phyloP scores from a whole-genome alignment of 2,329 filamentous ascomycete genomes.

The Microsporum audouinii region DNA sequence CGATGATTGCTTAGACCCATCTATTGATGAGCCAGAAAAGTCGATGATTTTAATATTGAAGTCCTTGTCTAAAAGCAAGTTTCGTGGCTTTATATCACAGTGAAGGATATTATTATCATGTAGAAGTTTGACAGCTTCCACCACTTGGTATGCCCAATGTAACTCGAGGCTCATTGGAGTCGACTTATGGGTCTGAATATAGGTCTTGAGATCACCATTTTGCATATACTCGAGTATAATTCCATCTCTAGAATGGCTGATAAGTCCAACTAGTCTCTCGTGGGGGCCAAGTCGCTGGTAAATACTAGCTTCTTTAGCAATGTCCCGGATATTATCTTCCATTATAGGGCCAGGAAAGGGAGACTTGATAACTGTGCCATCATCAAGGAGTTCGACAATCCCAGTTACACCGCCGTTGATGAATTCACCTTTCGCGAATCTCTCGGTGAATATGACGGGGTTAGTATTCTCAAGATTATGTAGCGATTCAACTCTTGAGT shows the following conservation, averaged over 20 bases:
- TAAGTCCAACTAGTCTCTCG: neutral
- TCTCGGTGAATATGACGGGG: neutral
- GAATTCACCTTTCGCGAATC: constrained; percentile 5
- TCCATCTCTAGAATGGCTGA: constrained; percentile 5
- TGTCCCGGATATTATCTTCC: constrained; percentile 6
- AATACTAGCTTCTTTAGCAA: constrained; percentile 6
- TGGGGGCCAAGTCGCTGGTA: constrained; percentile 4
- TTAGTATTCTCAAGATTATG: neutral
- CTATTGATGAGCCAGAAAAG: constrained; percentile 27
- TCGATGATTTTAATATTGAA: constrained; percentile 30
- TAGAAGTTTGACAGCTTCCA: constrained; percentile 26
- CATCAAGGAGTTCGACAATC: constrained; percentile 6
- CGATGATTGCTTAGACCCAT: constrained; percentile 16
- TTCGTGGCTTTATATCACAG: constrained; percentile 31
- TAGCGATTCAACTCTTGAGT: neutral
- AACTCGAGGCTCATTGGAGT: constrained; percentile 12
- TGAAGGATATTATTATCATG: constrained; percentile 32
- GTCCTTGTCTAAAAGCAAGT: constrained; percentile 28
- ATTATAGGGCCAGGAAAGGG: constrained; percentile 1
- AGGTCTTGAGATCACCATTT: constrained; percentile 6
- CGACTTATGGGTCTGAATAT: constrained; percentile 3
- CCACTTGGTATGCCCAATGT: constrained; percentile 25
- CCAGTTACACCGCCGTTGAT: constrained; percentile 7
- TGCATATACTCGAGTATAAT: constrained; percentile 8
- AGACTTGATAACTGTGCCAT: constrained; percentile 7